phyloP scores from a whole-genome alignment of 331 rosid genomes.

The Acacia concinna region DNA sequence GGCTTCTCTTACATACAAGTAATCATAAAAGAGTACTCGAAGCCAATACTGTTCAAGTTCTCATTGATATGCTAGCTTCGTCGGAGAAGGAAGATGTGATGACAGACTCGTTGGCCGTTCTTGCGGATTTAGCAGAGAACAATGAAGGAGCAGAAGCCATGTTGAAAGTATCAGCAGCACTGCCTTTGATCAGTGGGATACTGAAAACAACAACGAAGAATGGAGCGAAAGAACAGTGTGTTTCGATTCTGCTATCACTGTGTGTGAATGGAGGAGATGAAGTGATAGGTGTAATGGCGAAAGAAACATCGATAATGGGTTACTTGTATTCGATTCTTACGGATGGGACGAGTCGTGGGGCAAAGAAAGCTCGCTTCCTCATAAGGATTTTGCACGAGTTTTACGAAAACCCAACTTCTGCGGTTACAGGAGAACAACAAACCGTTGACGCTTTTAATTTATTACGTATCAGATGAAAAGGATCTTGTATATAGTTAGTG shows the following conservation, averaged over 20 bases:
- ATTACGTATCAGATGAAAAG: background rate
- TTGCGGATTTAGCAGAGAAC: constrained; percentile 55
- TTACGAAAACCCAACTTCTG: constrained; percentile 37
- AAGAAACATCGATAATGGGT: constrained; percentile 50
- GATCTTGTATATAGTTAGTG: background rate
- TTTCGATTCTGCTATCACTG: constrained; percentile 56
- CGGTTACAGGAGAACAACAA: background rate
- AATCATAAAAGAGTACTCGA: constrained; percentile 52
- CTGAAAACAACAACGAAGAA: constrained; percentile 35
- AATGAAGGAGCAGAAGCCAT: constrained; percentile 54
- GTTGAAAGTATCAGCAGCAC: constrained; percentile 27
- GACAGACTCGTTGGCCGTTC: constrained; percentile 57
- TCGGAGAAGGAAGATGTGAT: constrained; percentile 49
- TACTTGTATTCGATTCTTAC: constrained; percentile 50
- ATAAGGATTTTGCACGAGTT: constrained; percentile 59
- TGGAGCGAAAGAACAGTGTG: constrained; percentile 57
- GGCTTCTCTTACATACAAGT: constrained; percentile 48
- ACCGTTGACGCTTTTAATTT: constrained; percentile 27
- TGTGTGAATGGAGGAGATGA: constrained; percentile 60
- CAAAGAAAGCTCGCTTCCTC: constrained; percentile 67
- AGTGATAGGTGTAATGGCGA: constrained; percentile 49
- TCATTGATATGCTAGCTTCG: constrained; percentile 43
- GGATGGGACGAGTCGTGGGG: constrained; percentile 52
- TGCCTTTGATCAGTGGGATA: constrained; percentile 32
- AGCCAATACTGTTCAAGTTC: constrained; percentile 52